Evolutionary conservation across 2,329 filamentous ascomycete species (phyloP), one percentile per base, ranked within the genome.

Genomic region (Phialophora macrospora): DNA sequence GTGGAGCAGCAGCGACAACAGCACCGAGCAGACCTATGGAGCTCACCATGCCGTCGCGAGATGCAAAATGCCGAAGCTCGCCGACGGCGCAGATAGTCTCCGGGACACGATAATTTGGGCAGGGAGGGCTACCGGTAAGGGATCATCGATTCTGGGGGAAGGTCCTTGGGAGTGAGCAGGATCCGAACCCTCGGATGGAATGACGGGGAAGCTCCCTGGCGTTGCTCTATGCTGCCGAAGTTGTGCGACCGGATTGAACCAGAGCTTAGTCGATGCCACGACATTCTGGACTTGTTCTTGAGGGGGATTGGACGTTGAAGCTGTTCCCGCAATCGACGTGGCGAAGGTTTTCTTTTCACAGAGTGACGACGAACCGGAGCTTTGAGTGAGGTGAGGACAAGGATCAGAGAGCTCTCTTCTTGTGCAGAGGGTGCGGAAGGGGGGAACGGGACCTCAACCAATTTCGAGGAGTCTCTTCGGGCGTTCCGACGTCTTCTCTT

Each of bases 391-490:
- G 38, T 8, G 17, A 44, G 7, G 38, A 44, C 38, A n/a, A 44
- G 14, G 38, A 8, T 44, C 5, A 8, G 38, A n/a, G 38, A 44
- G 38, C 38, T 44, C 38, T 44, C 38, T 44, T 20, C 5, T 4
- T 44, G 38, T n/a, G 38, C 38, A 44, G 12, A 44, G 38, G n/a
- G 14, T n/a, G 12, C 24, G 24, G 26, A 2, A 46, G 7, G 46
- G 56, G 14, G 55, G 7, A 17, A 44, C 22, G 55, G 24, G 14
- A 60, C 12, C 12, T 70, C 63, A 70, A 52, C 59, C 63, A 51
- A 70, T 38, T 28, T 70, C 68, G 41, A 70, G 49, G 30, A 70
- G 24, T 38, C 68, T 62, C 44, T 49, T 60, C 22, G 62, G 62
- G 46, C 65, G 24, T 11, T 11, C 61, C 41, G 61, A 30, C 30